phyloP scores from a whole-genome alignment of 106 monocot species.

The Ottelia alismoides region DNA sequence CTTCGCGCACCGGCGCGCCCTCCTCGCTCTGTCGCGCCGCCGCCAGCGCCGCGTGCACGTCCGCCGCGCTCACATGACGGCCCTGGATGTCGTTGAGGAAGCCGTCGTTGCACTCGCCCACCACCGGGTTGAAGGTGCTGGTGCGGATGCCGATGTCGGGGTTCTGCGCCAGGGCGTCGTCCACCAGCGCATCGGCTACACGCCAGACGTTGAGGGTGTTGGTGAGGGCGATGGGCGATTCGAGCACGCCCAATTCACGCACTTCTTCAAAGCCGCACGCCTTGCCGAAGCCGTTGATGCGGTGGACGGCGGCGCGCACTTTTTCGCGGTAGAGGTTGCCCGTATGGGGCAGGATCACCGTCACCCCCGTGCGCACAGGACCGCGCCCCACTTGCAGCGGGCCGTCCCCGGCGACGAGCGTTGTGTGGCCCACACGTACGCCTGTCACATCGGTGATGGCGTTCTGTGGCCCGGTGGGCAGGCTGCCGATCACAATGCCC shows the following conservation, averaged over 20 bases:
- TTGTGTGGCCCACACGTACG: background rate
- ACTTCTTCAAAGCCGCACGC: background rate
- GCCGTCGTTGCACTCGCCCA: background rate
- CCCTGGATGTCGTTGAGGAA: background rate
- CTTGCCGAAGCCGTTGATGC: background rate
- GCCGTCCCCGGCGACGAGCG: background rate
- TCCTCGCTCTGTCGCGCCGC: no score
- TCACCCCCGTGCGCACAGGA: background rate
- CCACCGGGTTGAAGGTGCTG: background rate
- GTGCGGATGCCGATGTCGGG: background rate
- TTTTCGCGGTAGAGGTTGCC: background rate
- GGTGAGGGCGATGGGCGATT: background rate
- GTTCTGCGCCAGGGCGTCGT: no score
- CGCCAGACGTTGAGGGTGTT: background rate
- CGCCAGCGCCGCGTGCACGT: background rate
- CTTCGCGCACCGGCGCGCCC: background rate
- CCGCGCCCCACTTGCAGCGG: background rate
- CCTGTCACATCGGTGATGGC: background rate
- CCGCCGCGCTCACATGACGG: background rate
- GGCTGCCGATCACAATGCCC: no score
- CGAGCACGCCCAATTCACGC: background rate
- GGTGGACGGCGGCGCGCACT: no score
- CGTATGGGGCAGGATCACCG: background rate
- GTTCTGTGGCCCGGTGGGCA: background rate
- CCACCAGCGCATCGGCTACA: background rate